Conservation (phyloP, 2,329 filamentous ascomycete genomes). For the Fusarium annulatum region DNA sequence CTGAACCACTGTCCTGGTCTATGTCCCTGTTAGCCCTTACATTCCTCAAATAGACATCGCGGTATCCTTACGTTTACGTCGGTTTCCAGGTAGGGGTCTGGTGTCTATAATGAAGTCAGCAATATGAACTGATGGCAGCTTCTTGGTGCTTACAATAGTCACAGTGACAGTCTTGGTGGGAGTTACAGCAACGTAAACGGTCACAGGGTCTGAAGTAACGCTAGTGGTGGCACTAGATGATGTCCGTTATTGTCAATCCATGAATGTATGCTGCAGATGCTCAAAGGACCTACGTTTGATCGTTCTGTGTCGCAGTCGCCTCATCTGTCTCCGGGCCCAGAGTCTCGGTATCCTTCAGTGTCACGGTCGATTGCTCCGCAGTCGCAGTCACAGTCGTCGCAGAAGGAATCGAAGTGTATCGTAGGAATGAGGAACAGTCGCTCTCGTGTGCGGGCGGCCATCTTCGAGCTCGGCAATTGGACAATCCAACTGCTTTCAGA, state of each 20-base stretch:
- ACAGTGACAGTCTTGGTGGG: neutral
- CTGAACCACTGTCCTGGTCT: neutral
- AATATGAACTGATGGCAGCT: fast-evolving
- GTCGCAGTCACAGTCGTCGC: neutral
- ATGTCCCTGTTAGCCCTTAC: fast-evolving
- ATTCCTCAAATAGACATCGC: fast-evolving
- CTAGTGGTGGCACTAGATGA: neutral
- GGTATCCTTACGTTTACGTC: neutral
- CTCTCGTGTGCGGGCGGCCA: neutral
- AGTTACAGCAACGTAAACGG: neutral
- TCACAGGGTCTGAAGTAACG: neutral
- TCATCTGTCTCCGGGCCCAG: neutral
- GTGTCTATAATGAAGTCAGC: neutral
- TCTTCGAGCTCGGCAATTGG: neutral
- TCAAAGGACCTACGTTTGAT: neutral
- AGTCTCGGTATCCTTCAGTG: neutral
- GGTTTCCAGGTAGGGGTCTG: neutral
- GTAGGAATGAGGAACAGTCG: neutral
- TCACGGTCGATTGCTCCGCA: neutral
- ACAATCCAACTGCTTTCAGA: fast-evolving
- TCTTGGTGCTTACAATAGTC: neutral
- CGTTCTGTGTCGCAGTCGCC: neutral
- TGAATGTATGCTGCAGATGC: fast-evolving
- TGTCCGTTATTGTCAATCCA: neutral
- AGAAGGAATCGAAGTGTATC: neutral